A percentile compares a stretch with the other conserved stretches of the same genome.
Evolutionary conservation across 257 asterid genomes (phyloP).

Genomic region (Solanum medicagineum): DNA sequence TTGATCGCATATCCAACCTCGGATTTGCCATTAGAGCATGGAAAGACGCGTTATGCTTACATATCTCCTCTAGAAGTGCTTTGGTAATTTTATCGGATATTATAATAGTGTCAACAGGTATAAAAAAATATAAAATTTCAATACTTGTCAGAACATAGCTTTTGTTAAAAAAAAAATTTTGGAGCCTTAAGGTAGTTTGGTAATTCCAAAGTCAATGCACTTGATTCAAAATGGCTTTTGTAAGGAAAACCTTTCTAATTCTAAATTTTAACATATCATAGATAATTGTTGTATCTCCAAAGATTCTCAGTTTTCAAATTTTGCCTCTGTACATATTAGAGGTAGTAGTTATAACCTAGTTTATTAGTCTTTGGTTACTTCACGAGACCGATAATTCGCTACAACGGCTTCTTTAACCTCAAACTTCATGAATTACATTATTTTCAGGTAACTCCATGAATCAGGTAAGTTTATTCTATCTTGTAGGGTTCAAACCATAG

Average conservation of each 20-base stretch:
- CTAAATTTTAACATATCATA: too few relatives aligned
- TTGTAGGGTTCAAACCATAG: not conserved
- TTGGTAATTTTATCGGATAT: too few relatives aligned
- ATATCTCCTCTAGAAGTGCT: too few relatives aligned
- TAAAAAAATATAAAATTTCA: not conserved
- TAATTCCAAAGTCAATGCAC: not conserved
- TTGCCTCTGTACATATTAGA: too few relatives aligned
- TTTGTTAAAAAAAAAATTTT: too few relatives aligned
- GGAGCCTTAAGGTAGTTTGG: not conserved
- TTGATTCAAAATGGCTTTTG: not conserved
- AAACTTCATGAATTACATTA: slow-evolving; percentile 58
- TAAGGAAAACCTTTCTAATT: not conserved
- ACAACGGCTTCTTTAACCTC: slow-evolving; percentile 57
- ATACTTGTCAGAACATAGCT: not conserved
- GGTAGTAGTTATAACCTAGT: not conserved
- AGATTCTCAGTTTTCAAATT: not conserved
- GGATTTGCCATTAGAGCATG: too few relatives aligned
- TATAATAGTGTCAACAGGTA: too few relatives aligned
- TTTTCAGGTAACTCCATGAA: slow-evolving; percentile 80
- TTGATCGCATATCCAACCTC: too few relatives aligned
- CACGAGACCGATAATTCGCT: not conserved
- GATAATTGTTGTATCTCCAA: too few relatives aligned
- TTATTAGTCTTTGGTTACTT: too few relatives aligned
- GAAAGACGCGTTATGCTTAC: too few relatives aligned
- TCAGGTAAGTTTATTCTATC: slow-evolving; percentile 33